These are phyloP conservation scores for Ogataea populi-albae DNA, from an alignment of 805 yeast genomes.

Conservation along the genomic window DNA sequence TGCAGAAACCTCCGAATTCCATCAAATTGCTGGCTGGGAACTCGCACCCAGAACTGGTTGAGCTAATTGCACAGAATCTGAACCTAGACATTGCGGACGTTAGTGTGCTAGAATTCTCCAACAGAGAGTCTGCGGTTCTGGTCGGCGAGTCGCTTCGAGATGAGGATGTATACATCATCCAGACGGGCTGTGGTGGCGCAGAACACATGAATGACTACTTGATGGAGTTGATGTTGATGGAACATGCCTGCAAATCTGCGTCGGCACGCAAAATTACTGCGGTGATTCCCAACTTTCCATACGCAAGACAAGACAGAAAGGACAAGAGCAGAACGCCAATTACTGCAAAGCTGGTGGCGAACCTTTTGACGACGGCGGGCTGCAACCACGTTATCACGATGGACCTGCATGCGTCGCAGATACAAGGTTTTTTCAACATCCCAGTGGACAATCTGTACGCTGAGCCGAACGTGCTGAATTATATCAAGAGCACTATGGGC, in stretches of 20 bases:
- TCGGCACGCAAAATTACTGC: constrained; percentile 93
- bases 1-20: constrained; percentile 37
- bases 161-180: constrained; percentile 82
- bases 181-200: constrained; percentile 84
- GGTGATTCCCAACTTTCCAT: constrained; percentile 92
- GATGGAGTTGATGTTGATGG: constrained; percentile 84
- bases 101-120: constrained; percentile 80
- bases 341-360: constrained; percentile 91
- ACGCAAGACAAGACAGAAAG: constrained; percentile 96
- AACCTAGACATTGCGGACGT: constrained; percentile 70
- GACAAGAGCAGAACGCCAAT: constrained; percentile 96
- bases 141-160: constrained; percentile 88
- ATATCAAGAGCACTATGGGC: constrained; percentile 63
- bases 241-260: constrained; percentile 94
- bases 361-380: constrained; percentile 88
- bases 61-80: constrained; percentile 61
- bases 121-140: constrained; percentile 83
- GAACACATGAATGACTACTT: constrained; percentile 73
- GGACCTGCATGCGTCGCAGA: constrained; percentile 97
- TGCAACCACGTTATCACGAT: constrained; percentile 93
- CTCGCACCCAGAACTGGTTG: constrained; percentile 84
- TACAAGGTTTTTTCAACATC: constrained; percentile 92
- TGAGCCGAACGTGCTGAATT: constrained; percentile 84
- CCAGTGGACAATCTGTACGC: constrained; percentile 97
- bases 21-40: constrained; percentile 58